phyloP scores from a whole-genome alignment of 1,284 basidiomycete genomes.

The Rhodotorula sp. region DNA sequence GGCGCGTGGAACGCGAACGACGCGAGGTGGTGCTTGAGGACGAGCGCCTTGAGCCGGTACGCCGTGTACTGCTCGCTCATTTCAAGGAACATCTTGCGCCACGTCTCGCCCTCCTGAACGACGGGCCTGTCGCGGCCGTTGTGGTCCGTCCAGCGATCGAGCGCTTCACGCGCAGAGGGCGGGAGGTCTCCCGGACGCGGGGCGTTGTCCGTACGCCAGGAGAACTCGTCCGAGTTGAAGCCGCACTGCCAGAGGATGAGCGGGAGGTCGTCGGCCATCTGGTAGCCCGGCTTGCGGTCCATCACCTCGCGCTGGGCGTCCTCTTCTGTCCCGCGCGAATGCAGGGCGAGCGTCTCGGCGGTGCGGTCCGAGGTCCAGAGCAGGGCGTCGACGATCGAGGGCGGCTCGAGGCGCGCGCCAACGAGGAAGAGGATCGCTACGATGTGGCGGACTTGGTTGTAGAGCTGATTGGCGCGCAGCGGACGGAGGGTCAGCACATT shows the following conservation, averaged over 20 bases:
- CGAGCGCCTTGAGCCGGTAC: slow-evolving; percentile 36
- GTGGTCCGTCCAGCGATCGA: slow-evolving; percentile 54
- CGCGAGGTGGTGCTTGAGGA: slow-evolving; percentile 53
- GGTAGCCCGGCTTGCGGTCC: slow-evolving; percentile 79
- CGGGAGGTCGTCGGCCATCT: slow-evolving; percentile 88
- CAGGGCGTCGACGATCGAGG: slow-evolving; percentile 70
- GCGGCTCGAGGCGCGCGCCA: slow-evolving; percentile 76
- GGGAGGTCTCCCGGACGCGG: slow-evolving; percentile 46
- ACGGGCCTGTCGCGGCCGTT: slow-evolving; percentile 29
- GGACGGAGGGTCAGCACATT: too few species aligned
- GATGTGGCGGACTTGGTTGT: slow-evolving; percentile 97
- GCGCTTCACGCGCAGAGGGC: neutral
- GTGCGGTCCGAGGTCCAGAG: slow-evolving; percentile 63
- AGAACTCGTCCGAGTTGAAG: slow-evolving; percentile 66
- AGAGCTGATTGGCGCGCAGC: slow-evolving; percentile 64
- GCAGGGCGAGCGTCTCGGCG: slow-evolving; percentile 24
- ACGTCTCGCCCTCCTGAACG: slow-evolving; percentile 31
- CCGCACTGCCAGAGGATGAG: slow-evolving; percentile 90
- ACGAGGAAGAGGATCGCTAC: slow-evolving; percentile 90
- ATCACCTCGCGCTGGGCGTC: slow-evolving; percentile 50
- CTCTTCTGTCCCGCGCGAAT: slow-evolving; percentile 12
- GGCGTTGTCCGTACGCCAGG: slow-evolving; percentile 71
- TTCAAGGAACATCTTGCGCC: slow-evolving; percentile 33
- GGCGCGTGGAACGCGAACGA: slow-evolving; percentile 49
- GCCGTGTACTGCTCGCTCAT: slow-evolving; percentile 37